Conservation (phyloP, 768 basidiomycete species). For the Hygrophoropsis aurantiaca region DNA sequence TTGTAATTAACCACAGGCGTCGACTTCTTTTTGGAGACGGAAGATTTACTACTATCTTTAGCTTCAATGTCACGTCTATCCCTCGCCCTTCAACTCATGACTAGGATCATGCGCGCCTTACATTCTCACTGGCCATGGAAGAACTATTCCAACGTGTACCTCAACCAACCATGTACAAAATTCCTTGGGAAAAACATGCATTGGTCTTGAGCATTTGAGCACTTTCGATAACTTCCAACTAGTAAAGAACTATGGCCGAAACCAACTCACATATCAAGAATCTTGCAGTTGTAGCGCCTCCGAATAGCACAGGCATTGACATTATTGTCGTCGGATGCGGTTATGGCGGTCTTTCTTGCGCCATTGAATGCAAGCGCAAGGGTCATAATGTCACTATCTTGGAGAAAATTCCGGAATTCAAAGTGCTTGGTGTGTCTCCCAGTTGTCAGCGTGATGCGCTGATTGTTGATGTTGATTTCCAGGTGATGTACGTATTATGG, state of each 20-base stretch:
- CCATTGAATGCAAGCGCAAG: slow-evolving; percentile 23
- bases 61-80: too few species aligned
- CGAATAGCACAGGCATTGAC: slow-evolving; percentile 9
- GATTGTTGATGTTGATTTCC: background rate
- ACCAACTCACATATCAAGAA: background rate
- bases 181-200: too few species aligned
- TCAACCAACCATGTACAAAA: too few species aligned
- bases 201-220: too few species aligned
- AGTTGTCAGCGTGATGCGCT: background rate
- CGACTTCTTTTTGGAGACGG: too few species aligned
- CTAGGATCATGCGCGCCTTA: background rate
- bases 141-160: background rate
- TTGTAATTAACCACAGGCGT: too few species aligned
- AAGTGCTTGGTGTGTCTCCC: slow-evolving; percentile 10
- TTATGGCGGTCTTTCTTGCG: slow-evolving; percentile 26
- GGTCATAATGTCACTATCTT: slow-evolving; percentile 20
- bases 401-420: slow-evolving; percentile 17
- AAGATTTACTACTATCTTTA: too few species aligned
- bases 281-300: background rate
- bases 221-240: too few species aligned
- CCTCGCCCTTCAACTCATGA: too few species aligned
- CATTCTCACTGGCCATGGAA: background rate
- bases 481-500: slow-evolving; percentile 12
- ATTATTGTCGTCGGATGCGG: slow-evolving; percentile 24
- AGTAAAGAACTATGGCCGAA: background rate